These are phyloP conservation scores for Hansfordia pulvinata DNA, from an alignment of 2,329 filamentous ascomycete genomes.

Conservation along the genomic window DNA sequence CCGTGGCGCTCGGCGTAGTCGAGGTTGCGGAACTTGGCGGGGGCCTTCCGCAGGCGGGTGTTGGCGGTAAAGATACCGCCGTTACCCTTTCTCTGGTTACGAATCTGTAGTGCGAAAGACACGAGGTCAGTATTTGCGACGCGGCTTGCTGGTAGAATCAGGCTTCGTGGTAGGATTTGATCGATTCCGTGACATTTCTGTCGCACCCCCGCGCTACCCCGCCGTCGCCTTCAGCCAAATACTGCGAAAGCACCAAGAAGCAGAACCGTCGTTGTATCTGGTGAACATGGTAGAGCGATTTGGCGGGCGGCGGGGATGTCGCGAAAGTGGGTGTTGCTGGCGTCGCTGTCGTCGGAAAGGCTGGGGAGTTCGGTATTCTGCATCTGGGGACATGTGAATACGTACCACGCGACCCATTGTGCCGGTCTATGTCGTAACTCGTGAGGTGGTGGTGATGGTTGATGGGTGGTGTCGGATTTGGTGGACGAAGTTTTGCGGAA, in stretches of 20 bases:
- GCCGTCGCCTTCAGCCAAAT: too few relatives aligned
- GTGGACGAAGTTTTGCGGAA: background rate
- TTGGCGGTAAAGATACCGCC: conserved; percentile 55
- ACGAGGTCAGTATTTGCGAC: conserved; percentile 4
- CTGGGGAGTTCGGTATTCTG: too few relatives aligned
- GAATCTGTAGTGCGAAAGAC: conserved; percentile 31
- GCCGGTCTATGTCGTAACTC: conserved; percentile 19
- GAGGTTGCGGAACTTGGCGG: conserved; percentile 91
- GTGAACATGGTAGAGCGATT: too few relatives aligned
- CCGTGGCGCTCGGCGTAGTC: conserved; percentile 96
- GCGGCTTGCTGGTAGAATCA: background rate
- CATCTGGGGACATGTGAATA: too few relatives aligned
- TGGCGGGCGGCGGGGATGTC: too few relatives aligned
- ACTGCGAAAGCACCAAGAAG: too few relatives aligned
- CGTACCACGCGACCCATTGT: conserved; percentile 23
- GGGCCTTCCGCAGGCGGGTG: conserved; percentile 88
- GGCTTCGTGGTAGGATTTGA: too few relatives aligned
- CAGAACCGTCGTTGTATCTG: too few relatives aligned
- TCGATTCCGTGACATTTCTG: too few relatives aligned
- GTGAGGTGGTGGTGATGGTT: conserved; percentile 14
- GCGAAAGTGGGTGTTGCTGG: too few relatives aligned
- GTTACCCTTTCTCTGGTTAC: conserved; percentile 51
- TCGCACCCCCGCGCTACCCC: too few relatives aligned
- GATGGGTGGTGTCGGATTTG: conserved; percentile 1
- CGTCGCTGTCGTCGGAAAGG: background rate